Percentiles rank a stretch among this genome's conserved stretches.
Conservation (phyloP, 345 rosid genomes). For the Lumnitzera racemosa region DNA sequence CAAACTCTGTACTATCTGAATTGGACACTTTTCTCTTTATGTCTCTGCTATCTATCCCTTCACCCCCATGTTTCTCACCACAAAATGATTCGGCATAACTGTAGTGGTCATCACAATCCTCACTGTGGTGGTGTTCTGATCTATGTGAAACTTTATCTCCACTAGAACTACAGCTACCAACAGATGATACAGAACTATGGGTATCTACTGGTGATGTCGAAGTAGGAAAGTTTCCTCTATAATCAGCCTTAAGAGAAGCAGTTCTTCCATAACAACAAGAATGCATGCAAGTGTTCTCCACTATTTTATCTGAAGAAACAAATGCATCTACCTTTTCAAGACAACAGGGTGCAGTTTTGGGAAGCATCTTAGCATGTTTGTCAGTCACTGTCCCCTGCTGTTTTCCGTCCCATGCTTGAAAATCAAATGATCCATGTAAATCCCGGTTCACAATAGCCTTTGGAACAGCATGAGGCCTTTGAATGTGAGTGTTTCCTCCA, state of each 20-base stretch:
- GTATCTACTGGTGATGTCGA: constrained; percentile 6
- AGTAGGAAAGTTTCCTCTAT: constrained; percentile 5
- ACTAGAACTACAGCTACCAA: constrained; percentile 29
- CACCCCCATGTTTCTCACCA: constrained; percentile 1
- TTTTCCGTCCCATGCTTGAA: constrained; percentile 6
- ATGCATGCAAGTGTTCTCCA: constrained; percentile 14
- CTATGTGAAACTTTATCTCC: constrained; percentile 2
- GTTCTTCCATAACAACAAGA: constrained; percentile 16
- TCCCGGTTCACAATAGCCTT: constrained; percentile 11
- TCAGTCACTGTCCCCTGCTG: constrained; percentile 11
- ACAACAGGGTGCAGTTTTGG: constrained; percentile 5
- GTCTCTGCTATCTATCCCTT: neutral
- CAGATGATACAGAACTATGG: constrained; percentile 24
- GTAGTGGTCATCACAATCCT: neutral
- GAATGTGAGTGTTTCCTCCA: constrained; percentile 10
- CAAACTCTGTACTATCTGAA: constrained; percentile 1
- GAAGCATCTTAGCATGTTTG: constrained; percentile 4
- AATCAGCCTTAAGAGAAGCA: constrained; percentile 7
- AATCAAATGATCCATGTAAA: constrained; percentile 1
- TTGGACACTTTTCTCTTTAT: constrained; percentile 3
- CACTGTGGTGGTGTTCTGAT: neutral
- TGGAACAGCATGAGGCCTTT: neutral
- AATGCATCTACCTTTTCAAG: constrained; percentile 17
- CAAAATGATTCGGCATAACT: constrained; percentile 16
- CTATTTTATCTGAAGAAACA: constrained; percentile 9